Evolutionary conservation across 805 yeast species (phyloP), one percentile per base, ranked within the genome.

Genomic region (Barnettozyma botsteinii): DNA sequence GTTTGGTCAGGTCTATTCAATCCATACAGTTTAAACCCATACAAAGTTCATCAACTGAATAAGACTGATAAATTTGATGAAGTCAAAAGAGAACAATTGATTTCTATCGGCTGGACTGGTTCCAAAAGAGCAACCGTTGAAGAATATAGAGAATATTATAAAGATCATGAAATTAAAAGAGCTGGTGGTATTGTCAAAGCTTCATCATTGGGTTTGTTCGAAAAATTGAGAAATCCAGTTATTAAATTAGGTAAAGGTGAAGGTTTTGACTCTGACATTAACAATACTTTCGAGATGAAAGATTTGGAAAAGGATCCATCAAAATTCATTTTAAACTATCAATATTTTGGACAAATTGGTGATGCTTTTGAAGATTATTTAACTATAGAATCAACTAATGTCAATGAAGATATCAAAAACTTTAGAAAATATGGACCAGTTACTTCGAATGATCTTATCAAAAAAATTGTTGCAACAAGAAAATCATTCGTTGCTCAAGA

Each of bases 91-190:
- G 57, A 60, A 19, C 67, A 73, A 43, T 71, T 89, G 51, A 50
- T 78, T 25, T 61, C 63, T 4, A 65, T 89, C 50, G 98, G 98
- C 35, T 93, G 98, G 98, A 87, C 96, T n/a, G 95, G 96, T 39
- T 73, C 93, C 19, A 82, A 80, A 61, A 79, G 80, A 50, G 82
- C 82, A 12, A 72, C 81, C 17, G 65, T 77, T 21, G 82, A 77
- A 29, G 87, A 78, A 47, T 91, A 81, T 71, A 75, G 75, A 53
- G 82, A 79, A 46, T 70, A 65, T 53, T 82, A 77, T 69, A 77
- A 91, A 53, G 77, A 79, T 37, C 65, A 63, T 51, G 72, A 73
- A 53, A 75, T 84, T 57, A 73, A 78, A 49, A 69, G 75, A 52
- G 75, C 69, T 50, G 96, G 95, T 43, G 85, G 87, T 19, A 68